phyloP scores from a whole-genome alignment of 1,284 basidiomycete genomes.

The Apiotrichum veenhuisii region DNA sequence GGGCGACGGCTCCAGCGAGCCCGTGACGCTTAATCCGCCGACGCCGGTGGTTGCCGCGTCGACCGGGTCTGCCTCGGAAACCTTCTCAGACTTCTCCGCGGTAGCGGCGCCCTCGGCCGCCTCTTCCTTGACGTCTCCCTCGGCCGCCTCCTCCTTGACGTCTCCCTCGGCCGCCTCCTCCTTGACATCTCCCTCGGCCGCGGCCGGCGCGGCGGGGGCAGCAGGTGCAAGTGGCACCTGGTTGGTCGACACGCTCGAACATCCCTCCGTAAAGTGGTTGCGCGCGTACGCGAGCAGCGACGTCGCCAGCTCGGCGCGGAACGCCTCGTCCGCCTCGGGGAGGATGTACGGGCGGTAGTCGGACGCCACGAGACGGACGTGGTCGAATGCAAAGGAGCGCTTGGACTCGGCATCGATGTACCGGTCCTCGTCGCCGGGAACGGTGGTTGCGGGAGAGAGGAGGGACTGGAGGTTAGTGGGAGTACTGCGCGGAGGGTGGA shows the following conservation, averaged over 20 bases:
- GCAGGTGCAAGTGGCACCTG: slow-evolving; percentile 30
- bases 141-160: too few species aligned
- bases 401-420: slow-evolving; percentile 77
- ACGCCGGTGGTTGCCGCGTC: neutral
- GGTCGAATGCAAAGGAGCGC: slow-evolving; percentile 74
- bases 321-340: slow-evolving; percentile 63
- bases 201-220: neutral
- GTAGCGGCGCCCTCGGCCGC: neutral
- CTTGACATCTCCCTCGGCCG: slow-evolving; percentile 2
- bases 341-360: slow-evolving; percentile 63
- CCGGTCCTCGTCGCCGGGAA: slow-evolving; percentile 54
- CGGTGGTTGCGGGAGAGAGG: slow-evolving; percentile 34
- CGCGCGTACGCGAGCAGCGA: slow-evolving; percentile 65
- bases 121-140: slow-evolving; percentile 1
- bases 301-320: slow-evolving; percentile 67
- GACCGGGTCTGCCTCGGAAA: too few species aligned
- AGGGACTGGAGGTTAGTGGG: slow-evolving; percentile 33
- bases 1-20: too few species aligned
- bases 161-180: neutral
- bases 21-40: neutral
- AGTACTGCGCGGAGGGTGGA: too few species aligned
- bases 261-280: slow-evolving; percentile 73
- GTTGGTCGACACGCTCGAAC: slow-evolving; percentile 61
- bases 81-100: too few species aligned
- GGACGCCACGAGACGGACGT: slow-evolving; percentile 62